Evolutionary conservation across 345 rosid species (phyloP), one percentile per base, ranked within the genome.

Genomic region (Viola odorata): DNA sequence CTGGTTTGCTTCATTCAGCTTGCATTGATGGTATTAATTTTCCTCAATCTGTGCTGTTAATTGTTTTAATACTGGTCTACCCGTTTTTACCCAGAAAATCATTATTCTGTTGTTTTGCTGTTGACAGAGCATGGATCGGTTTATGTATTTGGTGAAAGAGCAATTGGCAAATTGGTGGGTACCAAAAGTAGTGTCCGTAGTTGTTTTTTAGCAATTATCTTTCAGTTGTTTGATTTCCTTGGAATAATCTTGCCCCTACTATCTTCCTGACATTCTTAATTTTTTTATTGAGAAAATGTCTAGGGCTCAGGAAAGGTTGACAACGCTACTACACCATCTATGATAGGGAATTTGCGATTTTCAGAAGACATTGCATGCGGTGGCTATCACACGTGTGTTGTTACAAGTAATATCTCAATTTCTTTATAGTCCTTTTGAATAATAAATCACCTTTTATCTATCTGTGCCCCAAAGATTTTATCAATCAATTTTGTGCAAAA

Each of bases 1-100:
- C 98, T 41, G 97, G 98, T 61, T 75, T 92, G 76, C 79, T 92
- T 68, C 97, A 92, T 73, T 79, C 98, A 55, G 96, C 84, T 11
- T 87, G 94, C 77, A 74, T 83, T 60, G 94, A 82, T 83, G 97
- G 96, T 89, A 85, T 52, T 37, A 41, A 57, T 62, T 59, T 62
- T 58, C 3, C 57, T 41, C 3, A 56, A 23, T 23, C 32, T 23
- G 32, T 23, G 32, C 32, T 12, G 7, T 67, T 63, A 4, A 36
- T 49, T 32, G 32, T 23, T 23, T 23, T 23, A 23, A 0, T 23
- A 23, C 32, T 23, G 32, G 32, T 23, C 32, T 23, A 23, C 32
- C 2, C 32, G 32, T 23, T 23, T 23, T 23, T 23, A 0, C 32
- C 32, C 32, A 2, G 32, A 23, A 23, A 23, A 57, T 41, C 54